phyloP scores from a whole-genome alignment of 495 filamentous ascomycete genomes.

The Xylaria scruposa region DNA sequence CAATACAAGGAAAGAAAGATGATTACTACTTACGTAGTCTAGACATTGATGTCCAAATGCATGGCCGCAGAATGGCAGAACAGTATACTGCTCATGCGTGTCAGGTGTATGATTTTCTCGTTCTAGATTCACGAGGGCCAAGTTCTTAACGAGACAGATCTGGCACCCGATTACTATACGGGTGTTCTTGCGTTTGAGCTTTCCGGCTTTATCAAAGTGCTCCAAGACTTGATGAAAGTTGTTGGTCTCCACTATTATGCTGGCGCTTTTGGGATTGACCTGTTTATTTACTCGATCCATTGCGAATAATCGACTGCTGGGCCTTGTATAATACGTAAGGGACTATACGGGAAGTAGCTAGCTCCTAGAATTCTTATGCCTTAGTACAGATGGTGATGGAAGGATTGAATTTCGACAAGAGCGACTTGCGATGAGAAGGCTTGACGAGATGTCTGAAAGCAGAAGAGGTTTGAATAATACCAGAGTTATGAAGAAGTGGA shows the following conservation, averaged over 20 bases:
- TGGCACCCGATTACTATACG: background rate
- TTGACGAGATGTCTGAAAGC: background rate
- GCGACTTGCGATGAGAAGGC: background rate
- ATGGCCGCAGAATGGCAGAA: constrained; percentile 1
- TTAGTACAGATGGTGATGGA: background rate
- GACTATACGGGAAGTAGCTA: background rate
- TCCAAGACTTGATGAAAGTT: background rate
- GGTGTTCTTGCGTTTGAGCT: background rate
- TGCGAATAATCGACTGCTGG: background rate
- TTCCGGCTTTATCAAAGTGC: background rate
- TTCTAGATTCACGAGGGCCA: background rate
- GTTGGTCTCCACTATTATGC: background rate
- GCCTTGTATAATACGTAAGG: background rate
- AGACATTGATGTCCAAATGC: background rate
- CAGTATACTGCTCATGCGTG: background rate
- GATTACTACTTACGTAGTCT: background rate
- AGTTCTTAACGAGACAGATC: background rate
- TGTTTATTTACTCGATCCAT: background rate
- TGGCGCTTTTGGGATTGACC: background rate
- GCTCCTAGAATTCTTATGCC: background rate
- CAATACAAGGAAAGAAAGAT: background rate
- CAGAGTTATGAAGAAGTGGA: background rate
- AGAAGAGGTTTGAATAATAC: background rate
- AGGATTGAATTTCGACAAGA: background rate
- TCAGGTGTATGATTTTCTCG: background rate